Evolutionary conservation across 352 stramenopile genomes (phyloP).

Genomic region (Globisporangium heterothallicum): DNA sequence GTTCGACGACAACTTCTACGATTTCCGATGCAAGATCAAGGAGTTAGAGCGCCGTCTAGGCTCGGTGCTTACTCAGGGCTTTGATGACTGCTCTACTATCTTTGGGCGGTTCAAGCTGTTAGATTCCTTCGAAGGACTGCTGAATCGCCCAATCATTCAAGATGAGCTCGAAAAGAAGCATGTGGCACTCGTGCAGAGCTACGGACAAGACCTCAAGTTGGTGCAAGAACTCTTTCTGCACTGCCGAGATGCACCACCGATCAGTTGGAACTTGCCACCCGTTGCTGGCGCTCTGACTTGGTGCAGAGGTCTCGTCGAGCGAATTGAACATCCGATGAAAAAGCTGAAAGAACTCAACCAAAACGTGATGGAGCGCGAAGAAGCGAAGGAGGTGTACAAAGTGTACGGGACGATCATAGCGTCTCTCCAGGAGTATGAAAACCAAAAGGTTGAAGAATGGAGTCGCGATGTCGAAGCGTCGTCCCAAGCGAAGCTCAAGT

Average conservation of each 20-base stretch:
- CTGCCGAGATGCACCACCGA: slow-evolving; percentile 89
- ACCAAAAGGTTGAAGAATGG: slow-evolving; percentile 96
- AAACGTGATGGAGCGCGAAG: slow-evolving; percentile 96
- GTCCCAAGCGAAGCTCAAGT: slow-evolving; percentile 94
- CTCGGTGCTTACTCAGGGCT: slow-evolving; percentile 94
- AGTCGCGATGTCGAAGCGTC: slow-evolving; percentile 93
- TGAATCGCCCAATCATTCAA: slow-evolving; percentile 95
- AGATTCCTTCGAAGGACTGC: slow-evolving; percentile 94
- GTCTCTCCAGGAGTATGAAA: slow-evolving; percentile 96
- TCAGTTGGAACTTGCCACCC: slow-evolving; percentile 94
- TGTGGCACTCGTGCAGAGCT: slow-evolving; percentile 94
- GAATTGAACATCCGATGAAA: slow-evolving; percentile 96
- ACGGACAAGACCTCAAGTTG: slow-evolving; percentile 94
- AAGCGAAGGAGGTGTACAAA: slow-evolving; percentile 98
- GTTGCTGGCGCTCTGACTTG: slow-evolving; percentile 94
- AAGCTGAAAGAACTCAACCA: slow-evolving; percentile 95
- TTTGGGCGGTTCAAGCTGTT: slow-evolving; percentile 98
- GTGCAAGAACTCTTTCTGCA: slow-evolving; percentile 97
- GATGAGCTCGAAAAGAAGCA: slow-evolving; percentile 98
- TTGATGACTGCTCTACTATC: slow-evolving; percentile 97
- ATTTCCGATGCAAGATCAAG: slow-evolving; percentile 97
- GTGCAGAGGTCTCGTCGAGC: slow-evolving; percentile 94
- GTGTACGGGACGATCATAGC: slow-evolving; percentile 95
- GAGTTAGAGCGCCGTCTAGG: slow-evolving; percentile 96
- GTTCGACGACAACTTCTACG: slow-evolving; percentile 98